phyloP scores from a whole-genome alignment of 768 basidiomycete species.

The Postia placenta region DNA sequence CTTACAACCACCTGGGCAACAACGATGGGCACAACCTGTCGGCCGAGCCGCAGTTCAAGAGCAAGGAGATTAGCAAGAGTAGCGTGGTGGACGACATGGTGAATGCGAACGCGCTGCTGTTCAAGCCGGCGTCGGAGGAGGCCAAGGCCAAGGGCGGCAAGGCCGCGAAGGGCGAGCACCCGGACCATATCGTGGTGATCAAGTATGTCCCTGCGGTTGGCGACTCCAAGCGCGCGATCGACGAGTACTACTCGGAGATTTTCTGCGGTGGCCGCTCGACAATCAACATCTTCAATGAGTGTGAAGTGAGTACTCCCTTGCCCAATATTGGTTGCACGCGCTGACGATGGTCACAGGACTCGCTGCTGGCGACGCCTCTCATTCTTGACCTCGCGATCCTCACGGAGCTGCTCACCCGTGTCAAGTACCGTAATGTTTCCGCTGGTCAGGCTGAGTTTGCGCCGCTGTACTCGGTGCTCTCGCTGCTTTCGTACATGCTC shows the following conservation, averaged over 20 bases:
- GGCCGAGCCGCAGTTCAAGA: conserved; percentile 90
- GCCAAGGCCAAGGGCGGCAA: conserved; percentile 43
- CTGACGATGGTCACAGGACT: conserved; percentile 51
- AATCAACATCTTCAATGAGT: conserved; percentile 97
- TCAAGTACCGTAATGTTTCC: conserved; percentile 71
- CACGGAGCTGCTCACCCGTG: conserved; percentile 88
- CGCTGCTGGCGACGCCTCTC: conserved; percentile 90
- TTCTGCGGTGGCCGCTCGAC: conserved; percentile 92
- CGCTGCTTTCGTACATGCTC: conserved; percentile 93
- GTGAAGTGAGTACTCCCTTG: conserved; percentile 54
- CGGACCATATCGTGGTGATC: conserved; percentile 95
- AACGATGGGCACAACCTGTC: conserved; percentile 93
- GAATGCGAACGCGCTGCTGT: conserved; percentile 79
- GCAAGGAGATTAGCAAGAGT: conserved; percentile 98
- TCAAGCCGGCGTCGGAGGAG: conserved; percentile 68
- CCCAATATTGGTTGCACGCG: conserved; percentile 2
- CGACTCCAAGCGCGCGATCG: conserved; percentile 98
- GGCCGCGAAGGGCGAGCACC: conserved; percentile 86
- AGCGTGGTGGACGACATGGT: conserved; percentile 99
- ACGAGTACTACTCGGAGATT: conserved; percentile 98
- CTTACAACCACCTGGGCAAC: conserved; percentile 98
- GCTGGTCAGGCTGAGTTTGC: conserved; percentile 56
- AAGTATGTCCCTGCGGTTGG: conserved; percentile 96
- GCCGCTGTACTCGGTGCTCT: conserved; percentile 86
- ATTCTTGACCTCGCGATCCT: conserved; percentile 93